Conservation (phyloP, 805 yeast genomes). For the Myxozyma sirexii region DNA sequence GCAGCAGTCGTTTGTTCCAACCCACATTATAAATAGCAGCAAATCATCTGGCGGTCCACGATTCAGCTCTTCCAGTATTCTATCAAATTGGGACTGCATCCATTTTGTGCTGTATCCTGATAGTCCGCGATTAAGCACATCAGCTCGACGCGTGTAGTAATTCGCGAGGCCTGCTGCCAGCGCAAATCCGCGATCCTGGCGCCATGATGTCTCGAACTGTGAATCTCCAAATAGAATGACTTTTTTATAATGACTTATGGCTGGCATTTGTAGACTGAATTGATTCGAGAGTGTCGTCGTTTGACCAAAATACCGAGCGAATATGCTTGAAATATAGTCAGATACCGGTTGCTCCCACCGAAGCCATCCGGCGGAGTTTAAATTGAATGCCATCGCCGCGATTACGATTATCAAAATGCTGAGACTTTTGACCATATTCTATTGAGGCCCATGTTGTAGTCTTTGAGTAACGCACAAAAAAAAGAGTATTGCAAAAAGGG, state of each 20-base stretch:
- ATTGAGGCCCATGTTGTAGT: not conserved
- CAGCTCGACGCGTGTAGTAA: conserved; percentile 29
- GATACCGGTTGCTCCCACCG: not conserved
- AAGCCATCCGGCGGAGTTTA: not conserved
- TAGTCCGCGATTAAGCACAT: conserved; percentile 32
- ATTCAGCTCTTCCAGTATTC: conserved; percentile 20
- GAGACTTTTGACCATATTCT: not conserved
- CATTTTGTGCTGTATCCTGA: conserved; percentile 33
- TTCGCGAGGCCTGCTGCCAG: conserved; percentile 35
- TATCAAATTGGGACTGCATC: conserved; percentile 29
- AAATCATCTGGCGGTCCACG: not conserved
- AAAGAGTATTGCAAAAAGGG: too few relatives aligned
- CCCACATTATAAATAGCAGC: conserved; percentile 33
- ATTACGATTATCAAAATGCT: not conserved
- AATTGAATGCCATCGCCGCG: not conserved
- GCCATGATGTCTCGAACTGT: conserved; percentile 35
- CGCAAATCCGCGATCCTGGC: conserved; percentile 22
- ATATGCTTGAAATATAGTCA: not conserved
- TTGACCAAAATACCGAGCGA: not conserved
- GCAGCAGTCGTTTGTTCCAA: conserved; percentile 32
- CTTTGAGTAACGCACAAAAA: not conserved
- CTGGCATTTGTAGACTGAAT: not conserved
- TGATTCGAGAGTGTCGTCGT: not conserved
- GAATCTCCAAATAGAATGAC: conserved; percentile 46
- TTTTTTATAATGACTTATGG: conserved; percentile 43